Evolutionary conservation across 2,329 filamentous ascomycete genomes (phyloP), one percentile per base, ranked within the genome.

Genomic region (Apiospora hydei): DNA sequence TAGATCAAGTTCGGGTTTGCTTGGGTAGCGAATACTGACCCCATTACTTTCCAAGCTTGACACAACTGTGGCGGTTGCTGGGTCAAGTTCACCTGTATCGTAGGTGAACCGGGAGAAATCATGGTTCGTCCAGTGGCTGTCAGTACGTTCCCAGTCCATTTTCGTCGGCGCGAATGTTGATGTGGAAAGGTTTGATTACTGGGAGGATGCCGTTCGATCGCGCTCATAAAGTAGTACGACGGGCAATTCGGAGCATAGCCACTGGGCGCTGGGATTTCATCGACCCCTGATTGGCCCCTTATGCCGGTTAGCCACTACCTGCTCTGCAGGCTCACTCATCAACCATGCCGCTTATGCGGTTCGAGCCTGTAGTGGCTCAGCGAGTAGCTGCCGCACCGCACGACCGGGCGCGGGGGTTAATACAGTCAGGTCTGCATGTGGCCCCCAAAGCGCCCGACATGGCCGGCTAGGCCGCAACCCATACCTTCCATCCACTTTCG

Each of bases 101-200:
- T 61, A 61, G 18, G 53, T 61, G 30, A 61, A 61, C 4, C 7
- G 18, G 2, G 53, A 61, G 30, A 61, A 61, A 13, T 61, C 53
- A 61, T 61, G 53, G 30, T 13, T 61, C 18, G 30, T 61, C 53
- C 53, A 61, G 10, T 61, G 53, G 8, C 53, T 61, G 7, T 61
- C 30, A 3, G 53, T 61, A 3, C 53, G 53, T 61, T 61, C 53
- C 53, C 53, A 61, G 8, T 61, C 53, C 53, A 61, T 61, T 13
- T 30, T 61, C 7, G 53, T 61, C 26, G 30, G 16, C 30, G 53
- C 6, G 30, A 11, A 21, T 10, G 2, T 38, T 38, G 6, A 13
- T 4, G 30, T 61, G 5, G 30, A 61, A 21, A 5, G 7, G 21
- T 4, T 16, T 38, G 30, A 61, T 38, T 21, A 10, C 30, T 21